Evolutionary conservation across 768 basidiomycete species (phyloP).

Genomic region (Rhodotorula toruloides): DNA sequence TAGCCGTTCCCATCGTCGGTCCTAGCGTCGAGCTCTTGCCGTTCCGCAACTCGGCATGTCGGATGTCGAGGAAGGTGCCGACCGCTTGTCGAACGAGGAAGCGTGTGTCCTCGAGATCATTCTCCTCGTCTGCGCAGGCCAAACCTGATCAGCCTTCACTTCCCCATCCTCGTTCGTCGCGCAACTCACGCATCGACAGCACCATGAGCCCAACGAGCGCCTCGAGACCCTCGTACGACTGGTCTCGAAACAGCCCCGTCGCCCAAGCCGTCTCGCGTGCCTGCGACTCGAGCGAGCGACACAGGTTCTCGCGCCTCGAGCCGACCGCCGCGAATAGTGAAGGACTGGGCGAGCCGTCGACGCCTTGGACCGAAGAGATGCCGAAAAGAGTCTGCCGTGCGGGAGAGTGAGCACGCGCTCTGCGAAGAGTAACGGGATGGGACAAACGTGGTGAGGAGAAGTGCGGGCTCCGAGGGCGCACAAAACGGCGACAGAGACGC

Average conservation of each 20-base stretch:
- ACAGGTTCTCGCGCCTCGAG: neutral
- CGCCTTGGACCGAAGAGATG: neutral
- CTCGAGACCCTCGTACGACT: slow-evolving; percentile 6
- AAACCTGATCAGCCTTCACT: neutral
- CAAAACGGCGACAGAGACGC: slow-evolving; percentile 15
- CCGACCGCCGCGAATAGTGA: slow-evolving; percentile 10
- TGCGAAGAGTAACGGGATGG: too few species aligned
- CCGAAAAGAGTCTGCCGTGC: slow-evolving; percentile 12
- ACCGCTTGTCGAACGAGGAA: slow-evolving; percentile 17
- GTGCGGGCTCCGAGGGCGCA: slow-evolving; percentile 12
- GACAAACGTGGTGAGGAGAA: neutral
- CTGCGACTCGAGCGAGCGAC: neutral
- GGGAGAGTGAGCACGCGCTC: neutral
- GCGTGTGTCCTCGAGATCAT: slow-evolving; percentile 1
- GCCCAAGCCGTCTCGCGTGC: slow-evolving; percentile 20
- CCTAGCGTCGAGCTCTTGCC: neutral
- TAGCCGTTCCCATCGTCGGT: neutral
- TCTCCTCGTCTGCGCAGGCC: slow-evolving; percentile 21
- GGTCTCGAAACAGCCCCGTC: neutral
- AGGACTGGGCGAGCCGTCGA: slow-evolving; percentile 5
- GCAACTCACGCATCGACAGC: slow-evolving; percentile 3
- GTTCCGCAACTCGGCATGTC: slow-evolving; percentile 5
- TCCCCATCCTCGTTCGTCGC: too few species aligned
- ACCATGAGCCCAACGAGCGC: slow-evolving; percentile 4
- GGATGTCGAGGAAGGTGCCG: slow-evolving; percentile 23